phyloP scores from a whole-genome alignment of 768 basidiomycete genomes.

The Termitomyces sp. region DNA sequence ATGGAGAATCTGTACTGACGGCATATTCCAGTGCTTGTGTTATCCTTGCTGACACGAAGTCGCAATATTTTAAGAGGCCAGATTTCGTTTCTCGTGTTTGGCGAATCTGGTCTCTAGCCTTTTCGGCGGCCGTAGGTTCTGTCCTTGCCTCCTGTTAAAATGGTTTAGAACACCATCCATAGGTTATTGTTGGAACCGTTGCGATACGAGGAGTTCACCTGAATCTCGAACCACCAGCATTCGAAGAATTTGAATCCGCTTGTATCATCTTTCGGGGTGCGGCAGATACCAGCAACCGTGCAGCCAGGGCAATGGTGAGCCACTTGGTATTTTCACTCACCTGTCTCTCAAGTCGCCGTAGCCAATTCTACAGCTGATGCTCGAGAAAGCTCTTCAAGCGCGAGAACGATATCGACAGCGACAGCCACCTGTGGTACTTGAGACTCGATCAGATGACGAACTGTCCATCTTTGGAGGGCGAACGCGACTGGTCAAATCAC shows the following conservation, averaged over 20 bases:
- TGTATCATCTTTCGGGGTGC: conserved; percentile 44
- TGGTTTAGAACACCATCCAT: background rate
- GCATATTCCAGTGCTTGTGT: conserved; percentile 51
- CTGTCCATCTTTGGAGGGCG: conserved; percentile 34
- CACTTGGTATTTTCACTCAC: background rate
- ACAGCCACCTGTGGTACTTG: conserved; percentile 18
- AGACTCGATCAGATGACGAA: conserved; percentile 28
- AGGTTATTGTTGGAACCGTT: conserved; percentile 56
- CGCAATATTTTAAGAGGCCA: conserved; percentile 44
- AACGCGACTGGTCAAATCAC: conserved; percentile 27
- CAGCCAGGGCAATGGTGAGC: conserved; percentile 45
- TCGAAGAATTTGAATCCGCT: conserved; percentile 46
- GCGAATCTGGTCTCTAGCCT: conserved; percentile 58
- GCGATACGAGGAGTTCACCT: conserved; percentile 46
- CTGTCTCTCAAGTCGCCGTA: conserved; percentile 18
- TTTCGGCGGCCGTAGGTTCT: conserved; percentile 46
- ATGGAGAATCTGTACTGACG: conserved; percentile 48
- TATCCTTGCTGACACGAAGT: conserved; percentile 40
- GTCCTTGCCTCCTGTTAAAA: background rate
- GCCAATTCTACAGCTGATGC: conserved; percentile 47
- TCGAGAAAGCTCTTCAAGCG: conserved; percentile 38
- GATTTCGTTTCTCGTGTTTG: conserved; percentile 50
- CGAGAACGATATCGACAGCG: conserved; percentile 19
- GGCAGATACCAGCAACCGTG: conserved; percentile 46
- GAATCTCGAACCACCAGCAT: conserved; percentile 43